These are phyloP conservation scores for Astragalus glycyphyllos DNA, from an alignment of 306 rosid species.

Conservation along the genomic window DNA sequence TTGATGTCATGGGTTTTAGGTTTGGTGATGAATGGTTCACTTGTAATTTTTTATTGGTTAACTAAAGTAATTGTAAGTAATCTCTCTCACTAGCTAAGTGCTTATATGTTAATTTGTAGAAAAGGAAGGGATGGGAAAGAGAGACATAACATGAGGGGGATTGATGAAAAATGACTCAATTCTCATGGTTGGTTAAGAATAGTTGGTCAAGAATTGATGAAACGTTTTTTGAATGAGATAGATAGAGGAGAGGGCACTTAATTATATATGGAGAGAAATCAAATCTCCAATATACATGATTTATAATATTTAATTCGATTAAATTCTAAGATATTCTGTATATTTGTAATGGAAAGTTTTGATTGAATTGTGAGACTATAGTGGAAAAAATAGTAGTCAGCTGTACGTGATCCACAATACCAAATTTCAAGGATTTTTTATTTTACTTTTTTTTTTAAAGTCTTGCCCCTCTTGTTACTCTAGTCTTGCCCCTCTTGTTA, in stretches of 20 bases:
- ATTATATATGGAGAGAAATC: slow-evolving; percentile 19
- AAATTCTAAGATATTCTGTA: not conserved
- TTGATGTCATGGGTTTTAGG: not conserved
- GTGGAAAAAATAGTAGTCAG: not conserved
- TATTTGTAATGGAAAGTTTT: not conserved
- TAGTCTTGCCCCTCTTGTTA: too few relatives aligned
- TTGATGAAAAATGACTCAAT: slow-evolving; percentile 11
- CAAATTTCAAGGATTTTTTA: too few relatives aligned
- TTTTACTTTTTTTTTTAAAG: too few relatives aligned
- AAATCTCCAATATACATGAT: not conserved
- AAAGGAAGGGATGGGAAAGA: slow-evolving; percentile 25
- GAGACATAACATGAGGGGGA: slow-evolving; percentile 26
- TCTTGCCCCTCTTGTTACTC: too few relatives aligned
- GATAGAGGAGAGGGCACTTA: slow-evolving; percentile 10
- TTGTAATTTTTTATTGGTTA: not conserved
- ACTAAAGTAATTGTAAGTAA: too few relatives aligned
- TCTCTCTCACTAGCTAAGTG: slow-evolving; percentile 1
- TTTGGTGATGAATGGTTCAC: slow-evolving; percentile 29
- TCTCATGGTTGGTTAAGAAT: slow-evolving; percentile 16
- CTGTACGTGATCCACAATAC: too few relatives aligned
- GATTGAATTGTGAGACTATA: not conserved
- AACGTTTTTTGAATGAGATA: slow-evolving; percentile 12
- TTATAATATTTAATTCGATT: not conserved
- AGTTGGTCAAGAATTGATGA: slow-evolving; percentile 38
- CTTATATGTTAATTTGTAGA: not conserved